Evolutionary conservation across 441 rosid species (phyloP).

Genomic region (Adansonia rubrostipa): DNA sequence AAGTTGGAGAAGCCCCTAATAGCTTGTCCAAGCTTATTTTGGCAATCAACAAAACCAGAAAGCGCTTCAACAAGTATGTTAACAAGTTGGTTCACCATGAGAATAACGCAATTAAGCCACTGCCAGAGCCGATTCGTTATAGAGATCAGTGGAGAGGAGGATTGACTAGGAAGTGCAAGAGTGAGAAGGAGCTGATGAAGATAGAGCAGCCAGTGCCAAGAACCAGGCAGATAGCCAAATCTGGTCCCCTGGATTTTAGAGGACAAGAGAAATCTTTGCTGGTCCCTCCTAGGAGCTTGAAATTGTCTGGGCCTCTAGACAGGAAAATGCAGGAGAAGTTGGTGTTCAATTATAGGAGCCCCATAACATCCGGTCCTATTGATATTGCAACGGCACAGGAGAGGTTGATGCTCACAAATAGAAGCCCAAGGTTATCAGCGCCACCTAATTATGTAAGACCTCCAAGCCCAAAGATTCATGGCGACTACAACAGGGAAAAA

Average conservation of each 20-base stretch:
- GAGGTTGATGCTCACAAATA: conserved; percentile 33
- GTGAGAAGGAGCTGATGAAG: conserved; percentile 33
- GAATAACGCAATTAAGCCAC: conserved; percentile 37
- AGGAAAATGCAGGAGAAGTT: conserved; percentile 47
- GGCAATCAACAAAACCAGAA: conserved; percentile 44
- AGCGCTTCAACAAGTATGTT: conserved; percentile 42
- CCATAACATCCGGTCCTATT: conserved; percentile 44
- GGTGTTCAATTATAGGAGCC: conserved; percentile 46
- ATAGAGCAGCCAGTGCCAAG: conserved; percentile 35
- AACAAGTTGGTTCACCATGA: conserved; percentile 47
- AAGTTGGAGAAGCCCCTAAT: conserved; percentile 29
- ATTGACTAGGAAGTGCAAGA: conserved; percentile 38
- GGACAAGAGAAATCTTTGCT: conserved; percentile 39
- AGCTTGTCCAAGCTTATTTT: conserved; percentile 48
- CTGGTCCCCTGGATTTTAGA: conserved; percentile 62
- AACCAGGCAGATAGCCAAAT: conserved; percentile 52
- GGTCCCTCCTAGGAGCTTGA: conserved; percentile 33
- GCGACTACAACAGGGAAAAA: conserved; percentile 38
- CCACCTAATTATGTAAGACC: conserved; percentile 46
- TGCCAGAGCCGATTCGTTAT: conserved; percentile 36
- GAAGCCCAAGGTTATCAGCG: conserved; percentile 57
- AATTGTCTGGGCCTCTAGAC: conserved; percentile 66
- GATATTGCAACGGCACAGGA: conserved; percentile 41
- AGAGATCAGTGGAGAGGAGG: conserved; percentile 36
- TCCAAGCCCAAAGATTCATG: conserved; percentile 50